Base-by-base conservation (phyloP, 352 stramenopile genomes). In the Aphanomyces euteiches region DNA sequence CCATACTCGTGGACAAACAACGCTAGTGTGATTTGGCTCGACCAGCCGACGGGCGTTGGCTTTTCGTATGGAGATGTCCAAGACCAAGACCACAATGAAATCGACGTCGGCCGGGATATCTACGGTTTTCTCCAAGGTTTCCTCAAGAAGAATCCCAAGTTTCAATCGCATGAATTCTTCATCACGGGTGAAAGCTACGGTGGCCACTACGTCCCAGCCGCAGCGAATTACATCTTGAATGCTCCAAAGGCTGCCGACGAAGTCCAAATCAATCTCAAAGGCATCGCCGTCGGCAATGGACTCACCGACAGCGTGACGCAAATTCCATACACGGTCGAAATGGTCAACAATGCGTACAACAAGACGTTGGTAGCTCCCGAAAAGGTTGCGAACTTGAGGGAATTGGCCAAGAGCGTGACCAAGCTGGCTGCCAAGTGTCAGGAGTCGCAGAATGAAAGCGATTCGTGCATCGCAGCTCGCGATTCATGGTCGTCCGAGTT, bases 301-400 rank as follows among this genome's bases (percentile, higher is more conserved):
- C 74, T 90, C 10, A 91, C 84, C 21, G 83, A 90, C 72, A 81
- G 79, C 17, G 74, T 80, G 3, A 77, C 82, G n/a, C 73, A 81
- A 61, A 89, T 85, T 19, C 72, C 87, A 48, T 78, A 83, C 67
- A 84, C 82, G 47, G 77, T 80, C 1, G 87, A 93, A 76, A 90
- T 95, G 53, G 87, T 90, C 75, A 88, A 92, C 66, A 94, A 95
- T 61, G 61, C 66, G 50, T 93, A 91, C 56, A 90, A 89, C 53
- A 71, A 90, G 47, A 80, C 82, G 48, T 67, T 90, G 53, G 63
- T 90, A 37, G 53, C 77, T 28, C 75, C 79, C n/a, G 68, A 75
- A 6, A 60, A 80, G 5, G 75, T 84, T 48, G 58, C 67, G 17
- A 70, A 76, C n/a, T 87, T 92, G 78, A 73, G 17, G 43, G 10